These are phyloP conservation scores for Dendrocalamus sinicus DNA, from an alignment of 176 grass and related monocot species.

Conservation along the genomic window DNA sequence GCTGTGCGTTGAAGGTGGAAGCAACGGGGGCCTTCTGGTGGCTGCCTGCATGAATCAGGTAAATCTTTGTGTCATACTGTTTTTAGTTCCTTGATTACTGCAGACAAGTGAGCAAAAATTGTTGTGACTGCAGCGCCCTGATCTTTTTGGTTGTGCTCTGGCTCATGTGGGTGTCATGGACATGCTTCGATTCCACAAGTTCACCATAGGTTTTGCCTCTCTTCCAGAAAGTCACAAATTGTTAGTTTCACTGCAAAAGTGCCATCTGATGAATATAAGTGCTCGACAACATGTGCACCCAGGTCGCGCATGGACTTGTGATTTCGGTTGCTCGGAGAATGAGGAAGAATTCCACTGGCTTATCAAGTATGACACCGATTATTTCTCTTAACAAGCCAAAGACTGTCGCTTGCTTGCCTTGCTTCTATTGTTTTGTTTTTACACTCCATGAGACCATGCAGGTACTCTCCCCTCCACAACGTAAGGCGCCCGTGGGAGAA, in stretches of 20 bases:
- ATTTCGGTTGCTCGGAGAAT: constrained; percentile 86
- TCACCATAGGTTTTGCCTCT: constrained; percentile 68
- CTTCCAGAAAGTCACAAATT: not conserved
- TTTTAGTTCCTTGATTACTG: not conserved
- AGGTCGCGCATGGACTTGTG: constrained; percentile 81
- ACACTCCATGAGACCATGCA: not conserved
- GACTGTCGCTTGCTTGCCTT: no score
- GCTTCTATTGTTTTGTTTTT: not conserved
- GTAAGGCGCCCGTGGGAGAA: constrained; percentile 78
- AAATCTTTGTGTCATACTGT: not conserved
- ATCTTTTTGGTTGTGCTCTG: constrained; percentile 85
- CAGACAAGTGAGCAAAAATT: not conserved
- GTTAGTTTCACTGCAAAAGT: not conserved
- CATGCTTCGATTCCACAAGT: constrained; percentile 98
- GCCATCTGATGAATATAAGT: not conserved
- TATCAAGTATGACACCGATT: constrained; percentile 57
- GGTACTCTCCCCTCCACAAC: constrained; percentile 92
- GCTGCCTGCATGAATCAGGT: constrained; percentile 96
- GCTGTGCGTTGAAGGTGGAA: constrained; percentile 89
- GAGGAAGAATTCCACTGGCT: constrained; percentile 82
- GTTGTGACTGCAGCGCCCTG: constrained; percentile 60
- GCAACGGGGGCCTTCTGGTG: constrained; percentile 91
- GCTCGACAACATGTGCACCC: not conserved
- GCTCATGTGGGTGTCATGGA: constrained; percentile 95
- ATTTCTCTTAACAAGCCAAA: not conserved